phyloP scores from a whole-genome alignment of 148 eudicot genomes.

The Vaccinium vitisidaea region DNA sequence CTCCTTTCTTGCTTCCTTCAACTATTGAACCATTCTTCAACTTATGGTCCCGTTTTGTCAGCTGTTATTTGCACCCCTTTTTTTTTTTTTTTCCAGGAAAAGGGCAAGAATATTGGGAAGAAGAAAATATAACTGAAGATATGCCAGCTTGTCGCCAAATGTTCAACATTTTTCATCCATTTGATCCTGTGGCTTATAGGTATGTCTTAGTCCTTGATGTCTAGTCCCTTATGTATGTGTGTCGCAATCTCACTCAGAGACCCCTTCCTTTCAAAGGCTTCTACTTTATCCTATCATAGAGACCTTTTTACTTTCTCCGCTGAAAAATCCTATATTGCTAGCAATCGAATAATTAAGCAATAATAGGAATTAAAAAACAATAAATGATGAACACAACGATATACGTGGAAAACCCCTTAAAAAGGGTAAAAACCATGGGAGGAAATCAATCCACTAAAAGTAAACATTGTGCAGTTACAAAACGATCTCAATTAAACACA shows the following conservation, averaged over 20 bases:
- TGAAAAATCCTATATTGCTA: no score
- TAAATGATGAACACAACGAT: no score
- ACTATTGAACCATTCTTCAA: neutral
- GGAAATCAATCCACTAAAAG: no score
- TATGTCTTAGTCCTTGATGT: constrained; percentile 19
- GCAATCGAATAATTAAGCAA: no score
- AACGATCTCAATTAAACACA: no score
- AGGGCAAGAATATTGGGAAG: constrained; percentile 85
- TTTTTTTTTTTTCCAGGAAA: constrained; percentile 48
- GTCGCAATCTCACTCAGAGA: neutral
- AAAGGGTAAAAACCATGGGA: no score
- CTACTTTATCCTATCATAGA: neutral
- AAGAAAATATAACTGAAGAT: constrained; percentile 81
- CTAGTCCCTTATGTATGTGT: constrained; percentile 4
- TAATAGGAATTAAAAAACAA: no score
- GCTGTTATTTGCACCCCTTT: neutral
- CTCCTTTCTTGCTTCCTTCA: neutral
- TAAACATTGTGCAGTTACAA: no score
- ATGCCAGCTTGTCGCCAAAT: constrained; percentile 89
- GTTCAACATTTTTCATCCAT: constrained; percentile 98
- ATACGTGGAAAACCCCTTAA: no score
- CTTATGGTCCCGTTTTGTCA: neutral
- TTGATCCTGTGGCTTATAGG: constrained; percentile 99
- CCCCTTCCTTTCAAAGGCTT: neutral
- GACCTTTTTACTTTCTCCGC: neutral